Base-by-base conservation (phyloP, 2,329 filamentous ascomycete genomes). In the Clarireedia sp. region DNA sequence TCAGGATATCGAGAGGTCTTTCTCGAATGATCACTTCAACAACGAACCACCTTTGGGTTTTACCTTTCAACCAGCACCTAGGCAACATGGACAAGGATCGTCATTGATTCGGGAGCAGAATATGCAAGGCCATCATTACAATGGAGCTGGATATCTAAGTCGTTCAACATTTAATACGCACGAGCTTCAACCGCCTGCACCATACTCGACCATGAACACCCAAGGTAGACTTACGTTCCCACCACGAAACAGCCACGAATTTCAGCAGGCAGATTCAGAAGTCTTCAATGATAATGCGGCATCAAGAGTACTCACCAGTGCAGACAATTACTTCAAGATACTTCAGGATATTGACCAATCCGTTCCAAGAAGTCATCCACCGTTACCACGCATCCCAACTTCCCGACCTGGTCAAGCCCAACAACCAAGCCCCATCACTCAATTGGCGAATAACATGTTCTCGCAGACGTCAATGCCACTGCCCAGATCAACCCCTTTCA, bases 401-500 rank as follows among this genome's bases (percentile, higher is more conserved):
- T 47, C 29, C 2, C 10, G 41, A 16, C 9, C 17, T 47, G 29
- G 5, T n/a, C 19, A 48, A 53, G 12, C 1, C 2, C 16, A 51
- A 33, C 29, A 33, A 12, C 29, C 29, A n/a, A 63, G 62, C 52
- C 49, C 56, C 10, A 49, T 62, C 12, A 59, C 54, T 33, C 59
- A 62, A 9, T 44, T 64, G n/a, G 57, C 56, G n/a, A 63, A 59
- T 54, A 56, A 60, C 37, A 66, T 67, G 62, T 45, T 64, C 7
- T 53, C 59, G n/a, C 56, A 59, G 41, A 59, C 55, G 14, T 55
- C 56, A 23, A 53, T 62, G 43, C 29, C 38, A 19, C 48, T 62
- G 33, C 54, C 49, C 14, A 55, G 47, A 19, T 10, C 43, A 14
- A 60, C 43, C 38, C 33, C 40, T 48, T 24, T 55, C 4, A 41